Percentiles rank a stretch among this genome's conserved stretches.
Conservation (phyloP, 768 basidiomycete genomes). For the Trametes cubensis region DNA sequence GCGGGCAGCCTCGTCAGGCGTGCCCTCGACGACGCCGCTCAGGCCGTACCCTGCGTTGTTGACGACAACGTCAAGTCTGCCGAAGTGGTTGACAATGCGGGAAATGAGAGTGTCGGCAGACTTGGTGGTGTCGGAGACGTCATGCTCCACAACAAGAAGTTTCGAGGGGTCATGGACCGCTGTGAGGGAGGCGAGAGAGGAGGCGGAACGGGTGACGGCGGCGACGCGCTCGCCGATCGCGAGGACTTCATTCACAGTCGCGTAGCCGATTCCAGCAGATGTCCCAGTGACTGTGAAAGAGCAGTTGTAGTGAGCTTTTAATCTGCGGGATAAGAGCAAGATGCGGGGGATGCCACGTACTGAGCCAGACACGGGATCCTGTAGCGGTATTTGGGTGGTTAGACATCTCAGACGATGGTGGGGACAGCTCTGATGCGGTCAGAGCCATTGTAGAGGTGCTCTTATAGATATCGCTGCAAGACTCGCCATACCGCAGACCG, state of each 20-base stretch:
- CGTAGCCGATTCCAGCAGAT: constrained; percentile 37
- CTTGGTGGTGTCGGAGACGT: constrained; percentile 32
- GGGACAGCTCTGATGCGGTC: background rate
- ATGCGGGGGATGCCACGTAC: background rate
- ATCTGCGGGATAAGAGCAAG: no score
- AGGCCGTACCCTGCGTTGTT: constrained; percentile 34
- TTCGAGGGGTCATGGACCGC: constrained; percentile 26
- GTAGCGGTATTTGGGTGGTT: background rate
- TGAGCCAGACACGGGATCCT: constrained; percentile 16
- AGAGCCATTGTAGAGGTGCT: no score
- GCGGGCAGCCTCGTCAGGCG: constrained; percentile 38
- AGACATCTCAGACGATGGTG: background rate
- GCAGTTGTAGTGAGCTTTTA: background rate
- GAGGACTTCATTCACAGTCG: constrained; percentile 36
- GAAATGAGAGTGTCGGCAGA: constrained; percentile 18
- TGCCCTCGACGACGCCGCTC: constrained; percentile 42
- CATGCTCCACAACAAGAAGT: constrained; percentile 36
- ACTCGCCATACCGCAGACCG: no score
- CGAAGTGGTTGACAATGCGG: constrained; percentile 26
- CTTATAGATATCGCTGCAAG: no score
- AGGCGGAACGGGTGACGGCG: constrained; percentile 37
- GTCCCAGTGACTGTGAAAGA: constrained; percentile 35
- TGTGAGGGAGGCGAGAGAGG: constrained; percentile 29
- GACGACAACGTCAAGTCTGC: constrained; percentile 36
- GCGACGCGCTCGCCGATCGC: constrained; percentile 37